A percentile compares a stretch with the other conserved stretches of the same genome.
These are phyloP conservation scores for Pyracantha coccinea DNA, from an alignment of 331 rosid species.

Conservation along the genomic window DNA sequence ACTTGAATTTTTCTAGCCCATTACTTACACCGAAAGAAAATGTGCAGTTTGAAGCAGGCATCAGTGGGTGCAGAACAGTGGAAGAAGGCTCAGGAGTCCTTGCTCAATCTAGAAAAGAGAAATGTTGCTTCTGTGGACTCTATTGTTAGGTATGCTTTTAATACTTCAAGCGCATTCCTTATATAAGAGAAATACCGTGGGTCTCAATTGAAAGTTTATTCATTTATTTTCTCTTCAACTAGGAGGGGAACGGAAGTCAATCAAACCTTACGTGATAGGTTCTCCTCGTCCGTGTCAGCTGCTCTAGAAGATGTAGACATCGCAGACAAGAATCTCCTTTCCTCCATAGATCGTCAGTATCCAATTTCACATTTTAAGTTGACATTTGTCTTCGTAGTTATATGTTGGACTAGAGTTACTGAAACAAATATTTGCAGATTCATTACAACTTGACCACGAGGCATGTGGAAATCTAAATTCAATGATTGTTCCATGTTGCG, in stretches of 20 bases:
- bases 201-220: conserved; percentile 10
- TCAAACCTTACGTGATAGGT: conserved; percentile 62
- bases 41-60: conserved; percentile 78
- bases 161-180: neutral
- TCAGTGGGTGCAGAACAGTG: conserved; percentile 86
- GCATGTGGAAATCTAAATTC: conserved; percentile 87
- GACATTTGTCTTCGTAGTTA: neutral
- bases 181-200: neutral
- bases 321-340: conserved; percentile 75
- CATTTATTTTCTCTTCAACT: conserved; percentile 2
- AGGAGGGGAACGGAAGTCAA: conserved; percentile 87
- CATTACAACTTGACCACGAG: conserved; percentile 89
- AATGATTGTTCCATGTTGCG: conserved; percentile 81
- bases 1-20: conserved; percentile 6
- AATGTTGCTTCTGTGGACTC: conserved; percentile 79
- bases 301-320: conserved; percentile 74
- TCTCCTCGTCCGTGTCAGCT: conserved; percentile 61
- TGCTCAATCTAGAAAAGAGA: conserved; percentile 63
- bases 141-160: conserved; percentile 55
- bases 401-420: conserved; percentile 3
- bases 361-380: conserved; percentile 8
- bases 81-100: conserved; percentile 89
- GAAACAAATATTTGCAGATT: conserved; percentile 51
- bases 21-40: conserved; percentile 9
- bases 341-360: conserved; percentile 76